Base-by-base conservation (phyloP, 805 yeast genomes). In the Cyberlindnera galapagoensis region DNA sequence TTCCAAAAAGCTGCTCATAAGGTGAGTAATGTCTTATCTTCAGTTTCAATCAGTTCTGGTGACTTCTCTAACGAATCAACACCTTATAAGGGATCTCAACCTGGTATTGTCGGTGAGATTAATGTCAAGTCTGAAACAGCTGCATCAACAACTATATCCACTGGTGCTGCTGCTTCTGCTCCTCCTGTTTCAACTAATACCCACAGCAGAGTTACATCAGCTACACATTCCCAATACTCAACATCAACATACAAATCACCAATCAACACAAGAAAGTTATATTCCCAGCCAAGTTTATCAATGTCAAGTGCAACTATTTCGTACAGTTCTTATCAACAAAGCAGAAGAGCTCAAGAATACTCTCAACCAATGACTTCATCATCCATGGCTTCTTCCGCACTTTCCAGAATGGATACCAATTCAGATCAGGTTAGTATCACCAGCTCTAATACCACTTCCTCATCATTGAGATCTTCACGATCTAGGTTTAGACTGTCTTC, bases 401-500 rank as follows among this genome's bases (percentile, higher is more conserved):
- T 14, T 8, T 21, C 14, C 25, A 17, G 24, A 3, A 26, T 28
- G 4, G 11, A 12, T 15, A 13, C 31, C 9, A 42, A 38, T 21
- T 41, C 44, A 6, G 56, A 48, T 33, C 40, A 35, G 13, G 16
- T 28, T 3, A 49, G 52, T 36, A 18, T 44, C 9, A 21, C 30
- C 20, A 47, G 47, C 19, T 26, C 39, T 10, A 34, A 28, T 20
- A 31, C 51, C 8, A 16, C 13, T 7, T 28, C 31, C 7, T 21
- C 26, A n/a, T 38, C 39, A 11, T 25, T 51, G 24, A 49, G 45
- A 36, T 34, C 53, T 4, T 40, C 47, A 19, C 43, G 40, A 38
- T 51, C 56, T 4, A 37, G 40, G 30, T 51, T 49, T 31, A 47
- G 53, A 37, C 25, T 51, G 13, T 49, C 54, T 1, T 46, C 53